Percentiles rank a stretch among this genome's conserved stretches.
phyloP scores from a whole-genome alignment of 75 land plant species.

The Adiantum capillusveneris region DNA sequence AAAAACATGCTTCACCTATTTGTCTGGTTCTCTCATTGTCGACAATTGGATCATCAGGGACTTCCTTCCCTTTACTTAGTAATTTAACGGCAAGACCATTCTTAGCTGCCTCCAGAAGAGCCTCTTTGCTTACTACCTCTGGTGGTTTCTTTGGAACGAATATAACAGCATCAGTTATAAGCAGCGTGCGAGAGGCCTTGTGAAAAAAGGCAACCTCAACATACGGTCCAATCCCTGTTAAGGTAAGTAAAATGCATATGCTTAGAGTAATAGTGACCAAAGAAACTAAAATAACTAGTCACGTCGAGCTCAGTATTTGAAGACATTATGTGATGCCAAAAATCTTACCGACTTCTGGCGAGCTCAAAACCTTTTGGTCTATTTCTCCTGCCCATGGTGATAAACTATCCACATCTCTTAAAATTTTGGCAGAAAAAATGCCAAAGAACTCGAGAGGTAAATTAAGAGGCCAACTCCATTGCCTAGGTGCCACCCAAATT shows the following conservation, averaged over 20 bases:
- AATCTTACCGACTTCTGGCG: constrained; percentile 85
- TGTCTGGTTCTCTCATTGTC: constrained; percentile 70
- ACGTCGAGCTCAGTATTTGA: too few relatives aligned
- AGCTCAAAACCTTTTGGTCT: constrained; percentile 89
- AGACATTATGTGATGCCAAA: too few relatives aligned
- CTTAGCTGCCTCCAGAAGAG: constrained; percentile 77
- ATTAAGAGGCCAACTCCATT: constrained; percentile 99
- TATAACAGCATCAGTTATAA: constrained; percentile 96
- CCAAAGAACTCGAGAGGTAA: constrained; percentile 96
- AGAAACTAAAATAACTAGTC: too few relatives aligned
- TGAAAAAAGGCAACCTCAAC: constrained; percentile 98
- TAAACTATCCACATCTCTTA: constrained; percentile 54
- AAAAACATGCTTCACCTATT: constrained; percentile 48
- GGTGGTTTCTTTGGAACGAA: constrained; percentile 88
- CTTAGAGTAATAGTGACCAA: too few relatives aligned
- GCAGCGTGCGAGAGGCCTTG: constrained; percentile 68
- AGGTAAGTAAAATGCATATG: too few relatives aligned
- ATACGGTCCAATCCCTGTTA: constrained; percentile 92
- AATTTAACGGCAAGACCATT: constrained; percentile 93
- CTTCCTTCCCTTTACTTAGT: constrained; percentile 81
- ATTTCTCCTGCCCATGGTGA: constrained; percentile 92
- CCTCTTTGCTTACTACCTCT: constrained; percentile 75
- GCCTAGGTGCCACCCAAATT: constrained; percentile 96
- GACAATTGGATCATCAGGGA: constrained; percentile 73
- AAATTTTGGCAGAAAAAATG: constrained; percentile 64